A percentile compares a stretch with the other conserved stretches of the same genome.
Conservation (phyloP, 2,329 filamentous ascomycete species). For the Alternaria metachromatica region DNA sequence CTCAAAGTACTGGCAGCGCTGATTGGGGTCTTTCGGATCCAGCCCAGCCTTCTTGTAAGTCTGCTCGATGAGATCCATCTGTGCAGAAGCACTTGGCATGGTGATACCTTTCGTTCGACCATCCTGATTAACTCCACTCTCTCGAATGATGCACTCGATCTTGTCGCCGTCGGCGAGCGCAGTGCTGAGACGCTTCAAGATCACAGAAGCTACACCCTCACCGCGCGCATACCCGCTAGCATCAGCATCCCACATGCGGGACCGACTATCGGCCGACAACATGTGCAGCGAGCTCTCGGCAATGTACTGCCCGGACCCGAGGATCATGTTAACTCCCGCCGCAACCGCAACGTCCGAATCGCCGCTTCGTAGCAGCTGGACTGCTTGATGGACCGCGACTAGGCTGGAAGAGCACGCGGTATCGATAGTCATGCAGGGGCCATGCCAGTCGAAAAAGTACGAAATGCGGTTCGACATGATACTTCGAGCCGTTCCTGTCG, state of each 20-base stretch:
- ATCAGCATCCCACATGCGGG: slow-evolving; percentile 41
- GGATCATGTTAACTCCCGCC: slow-evolving; percentile 16
- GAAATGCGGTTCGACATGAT: slow-evolving; percentile 45
- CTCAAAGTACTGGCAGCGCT: slow-evolving; percentile 32
- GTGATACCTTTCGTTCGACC: slow-evolving; percentile 51
- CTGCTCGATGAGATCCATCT: slow-evolving; percentile 36
- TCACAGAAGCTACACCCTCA: slow-evolving; percentile 59
- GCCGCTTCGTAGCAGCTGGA: slow-evolving; percentile 13
- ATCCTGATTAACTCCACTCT: slow-evolving; percentile 48
- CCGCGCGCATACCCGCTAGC: slow-evolving; percentile 61
- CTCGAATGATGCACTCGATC: slow-evolving; percentile 51
- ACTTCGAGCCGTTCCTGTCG: not conserved
- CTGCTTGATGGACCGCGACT: slow-evolving; percentile 35
- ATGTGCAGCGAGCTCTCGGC: slow-evolving; percentile 35
- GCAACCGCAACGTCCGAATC: slow-evolving; percentile 25
- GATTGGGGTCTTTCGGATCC: slow-evolving; percentile 15
- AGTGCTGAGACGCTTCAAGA: slow-evolving; percentile 59
- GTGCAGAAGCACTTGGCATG: slow-evolving; percentile 54
- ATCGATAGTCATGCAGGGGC: slow-evolving; percentile 48
- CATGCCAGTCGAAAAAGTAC: slow-evolving; percentile 47
- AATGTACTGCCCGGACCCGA: slow-evolving; percentile 14
- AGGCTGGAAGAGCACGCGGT: slow-evolving; percentile 49
- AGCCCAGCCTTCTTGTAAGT: slow-evolving; percentile 50
- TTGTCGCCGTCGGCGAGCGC: slow-evolving; percentile 58
- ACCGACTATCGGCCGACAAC: slow-evolving; percentile 39